Conservation (phyloP, 306 rosid genomes). For the Begonia fuchsioides region DNA sequence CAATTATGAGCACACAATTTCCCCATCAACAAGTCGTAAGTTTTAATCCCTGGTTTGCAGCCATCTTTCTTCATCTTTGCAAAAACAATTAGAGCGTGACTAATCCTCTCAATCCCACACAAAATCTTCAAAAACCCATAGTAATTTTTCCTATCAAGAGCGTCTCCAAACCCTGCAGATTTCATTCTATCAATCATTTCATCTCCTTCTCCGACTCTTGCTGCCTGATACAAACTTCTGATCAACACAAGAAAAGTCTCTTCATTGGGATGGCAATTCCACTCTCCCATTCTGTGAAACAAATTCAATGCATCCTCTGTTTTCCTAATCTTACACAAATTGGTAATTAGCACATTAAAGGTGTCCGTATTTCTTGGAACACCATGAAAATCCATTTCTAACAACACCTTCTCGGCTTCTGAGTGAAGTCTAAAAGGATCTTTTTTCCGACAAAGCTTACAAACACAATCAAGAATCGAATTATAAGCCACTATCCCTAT, state of each 20-base stretch:
- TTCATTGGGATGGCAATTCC: conserved; percentile 34
- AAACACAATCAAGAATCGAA: conserved; percentile 59
- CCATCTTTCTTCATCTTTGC: conserved; percentile 65
- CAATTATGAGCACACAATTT: conserved; percentile 51
- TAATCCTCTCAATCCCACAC: conserved; percentile 75
- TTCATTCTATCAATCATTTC: conserved; percentile 81
- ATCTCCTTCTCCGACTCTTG: conserved; percentile 69
- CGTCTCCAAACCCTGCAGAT: conserved; percentile 33
- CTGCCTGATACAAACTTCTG: conserved; percentile 68
- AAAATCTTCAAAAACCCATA: conserved; percentile 47
- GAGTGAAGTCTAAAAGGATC: conserved; percentile 53
- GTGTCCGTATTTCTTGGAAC: conserved; percentile 76
- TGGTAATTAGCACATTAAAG: conserved; percentile 51
- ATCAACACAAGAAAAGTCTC: conserved; percentile 42
- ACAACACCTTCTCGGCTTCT: conserved; percentile 46
- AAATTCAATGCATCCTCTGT: conserved; percentile 41
- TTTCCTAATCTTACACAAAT: conserved; percentile 69
- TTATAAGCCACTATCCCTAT: conserved; percentile 47
- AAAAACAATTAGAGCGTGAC: conserved; percentile 56
- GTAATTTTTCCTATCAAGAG: conserved; percentile 47
- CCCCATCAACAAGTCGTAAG: conserved; percentile 54
- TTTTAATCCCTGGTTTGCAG: conserved; percentile 50
- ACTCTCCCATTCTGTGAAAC: conserved; percentile 48
- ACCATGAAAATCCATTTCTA: conserved; percentile 55
- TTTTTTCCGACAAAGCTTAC: conserved; percentile 51